Evolutionary conservation across 331 rosid species (phyloP), one percentile per base, ranked within the genome.

Genomic region (Quercus phellos): DNA sequence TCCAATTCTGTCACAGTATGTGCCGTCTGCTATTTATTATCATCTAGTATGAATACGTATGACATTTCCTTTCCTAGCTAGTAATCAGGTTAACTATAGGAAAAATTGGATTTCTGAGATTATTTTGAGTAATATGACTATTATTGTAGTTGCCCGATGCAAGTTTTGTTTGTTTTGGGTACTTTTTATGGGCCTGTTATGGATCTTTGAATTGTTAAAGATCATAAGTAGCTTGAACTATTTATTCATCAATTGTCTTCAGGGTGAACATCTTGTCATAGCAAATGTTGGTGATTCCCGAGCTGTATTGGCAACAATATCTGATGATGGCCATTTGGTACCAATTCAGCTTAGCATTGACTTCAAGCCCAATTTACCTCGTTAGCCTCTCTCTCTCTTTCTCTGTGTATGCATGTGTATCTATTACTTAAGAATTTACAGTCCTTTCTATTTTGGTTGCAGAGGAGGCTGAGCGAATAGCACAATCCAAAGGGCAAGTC

Each of bases 211-310:
- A 58, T 22, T 59, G 12, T 24, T 59, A 29, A 24, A 21, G 18
- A 22, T 59, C 30, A 59, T 24, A 24, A 24, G 66, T 24, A 22
- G 29, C 66, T 12, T 59, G 18, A 59, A 59, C 11, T 59, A 59
- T 59, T 58, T 12, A 59, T 8, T 51, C 26, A 10, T 17, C n/a
- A 10, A 68, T 34, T 21, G 8, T 79, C 60, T 64, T 70, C 86
- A 93, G 97, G 97, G 92, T 5, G 90, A 88, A 67, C 75, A 84
- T 54, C 93, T 93, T 56, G 78, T 88, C 21, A 67, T 87, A 63
- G 93, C 93, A 79, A 91, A 93, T 53, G 79, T 87, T 6, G 95
- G 97, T 6, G 97, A 90, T 67, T 91, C 95, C 14, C 79, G 97
- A 63, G 91, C 94, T 22, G 97, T 93, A 1, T 84, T 93, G 74